Percentiles rank a stretch among this genome's conserved stretches.
Conservation (phyloP, 371 early-diverging fungal species). For the Circinella minor region DNA sequence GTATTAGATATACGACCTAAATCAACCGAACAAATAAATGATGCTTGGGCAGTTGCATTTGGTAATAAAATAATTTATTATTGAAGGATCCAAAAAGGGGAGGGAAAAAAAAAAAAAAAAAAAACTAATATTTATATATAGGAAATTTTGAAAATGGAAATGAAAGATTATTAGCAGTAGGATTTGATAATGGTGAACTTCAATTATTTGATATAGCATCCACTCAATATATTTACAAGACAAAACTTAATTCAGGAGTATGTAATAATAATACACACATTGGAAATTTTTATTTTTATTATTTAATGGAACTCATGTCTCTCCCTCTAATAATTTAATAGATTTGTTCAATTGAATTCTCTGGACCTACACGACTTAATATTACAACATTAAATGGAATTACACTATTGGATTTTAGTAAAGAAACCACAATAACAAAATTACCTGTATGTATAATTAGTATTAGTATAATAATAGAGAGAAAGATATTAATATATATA, state of each 20-base stretch:
- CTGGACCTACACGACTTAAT: slow-evolving; percentile 48
- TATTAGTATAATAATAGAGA: not conserved
- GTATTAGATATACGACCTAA: slow-evolving; percentile 67
- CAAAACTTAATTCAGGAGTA: slow-evolving; percentile 78
- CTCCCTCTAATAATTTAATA: slow-evolving; percentile 3
- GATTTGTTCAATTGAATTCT: slow-evolving; percentile 70
- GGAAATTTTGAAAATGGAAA: slow-evolving; percentile 4
- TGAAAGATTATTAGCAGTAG: slow-evolving; percentile 57
- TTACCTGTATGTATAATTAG: slow-evolving; percentile 31
- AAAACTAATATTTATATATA: not conserved
- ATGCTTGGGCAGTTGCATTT: slow-evolving; percentile 82
- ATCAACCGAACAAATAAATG: slow-evolving; percentile 48
- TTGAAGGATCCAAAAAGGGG: not conserved
- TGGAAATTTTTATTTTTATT: not conserved
- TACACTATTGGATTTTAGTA: slow-evolving; percentile 30
- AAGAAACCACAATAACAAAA: slow-evolving; percentile 12
- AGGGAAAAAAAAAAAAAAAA: not conserved
- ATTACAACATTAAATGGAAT: slow-evolving; percentile 61
- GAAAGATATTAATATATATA: not conserved
- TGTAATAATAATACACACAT: slow-evolving; percentile 15
- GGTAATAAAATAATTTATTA: slow-evolving; percentile 46
- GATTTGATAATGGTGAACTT: slow-evolving; percentile 85
- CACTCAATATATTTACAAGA: slow-evolving; percentile 67
- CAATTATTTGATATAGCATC: slow-evolving; percentile 72
- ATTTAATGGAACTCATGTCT: not conserved